Evolutionary conservation across 2,329 filamentous ascomycete genomes (phyloP).

Genomic region (Arthrocladium fulminans): DNA sequence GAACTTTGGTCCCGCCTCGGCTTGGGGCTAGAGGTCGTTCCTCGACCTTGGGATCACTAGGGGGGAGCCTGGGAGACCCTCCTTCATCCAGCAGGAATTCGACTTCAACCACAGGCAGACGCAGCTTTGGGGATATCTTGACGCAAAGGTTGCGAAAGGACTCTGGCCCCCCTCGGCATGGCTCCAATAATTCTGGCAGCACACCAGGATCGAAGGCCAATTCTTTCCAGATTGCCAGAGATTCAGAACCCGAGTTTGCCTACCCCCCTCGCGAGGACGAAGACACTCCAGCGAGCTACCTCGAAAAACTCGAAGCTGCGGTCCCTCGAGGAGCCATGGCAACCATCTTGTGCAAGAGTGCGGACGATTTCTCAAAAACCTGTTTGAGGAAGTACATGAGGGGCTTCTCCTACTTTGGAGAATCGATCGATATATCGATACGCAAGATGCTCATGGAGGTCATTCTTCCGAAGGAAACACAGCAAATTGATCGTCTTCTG

Average conservation of each 20-base stretch:
- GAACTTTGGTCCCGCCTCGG: slow-evolving; percentile 52
- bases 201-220: slow-evolving; percentile 75
- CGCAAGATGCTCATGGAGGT: slow-evolving; percentile 94
- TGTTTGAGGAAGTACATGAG: slow-evolving; percentile 93
- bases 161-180: slow-evolving; percentile 61
- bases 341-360: slow-evolving; percentile 74
- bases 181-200: slow-evolving; percentile 49
- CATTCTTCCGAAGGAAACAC: slow-evolving; percentile 90
- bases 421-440: slow-evolving; percentile 96
- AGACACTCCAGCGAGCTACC: slow-evolving; percentile 82
- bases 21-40: slow-evolving; percentile 64
- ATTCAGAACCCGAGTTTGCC: slow-evolving; percentile 48
- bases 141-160: slow-evolving; percentile 70
- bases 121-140: slow-evolving; percentile 86
- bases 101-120: slow-evolving; percentile 73
- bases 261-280: slow-evolving; percentile 75
- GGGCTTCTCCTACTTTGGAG: slow-evolving; percentile 87
- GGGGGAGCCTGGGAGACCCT: slow-evolving; percentile 54
- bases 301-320: slow-evolving; percentile 71
- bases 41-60: slow-evolving; percentile 78
- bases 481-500: slow-evolving; percentile 91
- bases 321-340: slow-evolving; percentile 76
- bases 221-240: slow-evolving; percentile 67
- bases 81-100: slow-evolving; percentile 57
- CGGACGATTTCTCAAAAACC: slow-evolving; percentile 70